Conservation (phyloP, 345 rosid genomes). For the Psidium friedrichsthalianum region DNA sequence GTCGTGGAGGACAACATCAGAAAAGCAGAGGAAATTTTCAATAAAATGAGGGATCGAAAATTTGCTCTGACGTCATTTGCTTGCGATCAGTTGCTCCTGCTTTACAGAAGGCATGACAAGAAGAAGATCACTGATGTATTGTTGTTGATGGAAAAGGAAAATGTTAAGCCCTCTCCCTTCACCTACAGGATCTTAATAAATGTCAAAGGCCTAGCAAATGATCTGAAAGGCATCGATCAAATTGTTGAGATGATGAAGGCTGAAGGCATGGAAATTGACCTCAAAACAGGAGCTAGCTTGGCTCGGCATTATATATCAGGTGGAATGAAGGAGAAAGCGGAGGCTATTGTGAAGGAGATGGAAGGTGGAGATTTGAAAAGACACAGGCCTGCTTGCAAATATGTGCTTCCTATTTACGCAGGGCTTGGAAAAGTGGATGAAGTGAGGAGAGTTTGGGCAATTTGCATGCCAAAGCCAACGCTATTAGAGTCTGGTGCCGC, state of each 20-base stretch:
- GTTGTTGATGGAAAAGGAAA: slow-evolving; percentile 88
- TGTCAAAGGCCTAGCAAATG: slow-evolving; percentile 65
- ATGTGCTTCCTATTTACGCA: slow-evolving; percentile 67
- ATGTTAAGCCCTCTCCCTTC: slow-evolving; percentile 63
- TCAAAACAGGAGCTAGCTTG: slow-evolving; percentile 25
- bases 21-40: slow-evolving; percentile 72
- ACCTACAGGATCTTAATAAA: slow-evolving; percentile 70
- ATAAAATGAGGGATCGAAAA: slow-evolving; percentile 70
- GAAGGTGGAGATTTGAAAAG: slow-evolving; percentile 64
- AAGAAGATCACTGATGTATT: slow-evolving; percentile 83
- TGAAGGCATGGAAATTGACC: slow-evolving; percentile 64
- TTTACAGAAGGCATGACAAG: slow-evolving; percentile 69
- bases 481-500: slow-evolving; percentile 50
- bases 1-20: slow-evolving; percentile 30
- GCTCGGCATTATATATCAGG: slow-evolving; percentile 60
- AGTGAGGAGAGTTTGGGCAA: slow-evolving; percentile 71
- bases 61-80: slow-evolving; percentile 59
- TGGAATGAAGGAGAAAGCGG: slow-evolving; percentile 62
- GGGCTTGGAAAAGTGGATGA: slow-evolving; percentile 67
- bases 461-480: slow-evolving; percentile 50
- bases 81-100: slow-evolving; percentile 92
- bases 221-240: slow-evolving; percentile 82
- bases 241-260: slow-evolving; percentile 79
- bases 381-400: slow-evolving; percentile 40
- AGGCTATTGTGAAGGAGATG: slow-evolving; percentile 59